Evolutionary conservation across 2,329 filamentous ascomycete genomes (phyloP).

Genomic region (Coniochaeta ligniaria): DNA sequence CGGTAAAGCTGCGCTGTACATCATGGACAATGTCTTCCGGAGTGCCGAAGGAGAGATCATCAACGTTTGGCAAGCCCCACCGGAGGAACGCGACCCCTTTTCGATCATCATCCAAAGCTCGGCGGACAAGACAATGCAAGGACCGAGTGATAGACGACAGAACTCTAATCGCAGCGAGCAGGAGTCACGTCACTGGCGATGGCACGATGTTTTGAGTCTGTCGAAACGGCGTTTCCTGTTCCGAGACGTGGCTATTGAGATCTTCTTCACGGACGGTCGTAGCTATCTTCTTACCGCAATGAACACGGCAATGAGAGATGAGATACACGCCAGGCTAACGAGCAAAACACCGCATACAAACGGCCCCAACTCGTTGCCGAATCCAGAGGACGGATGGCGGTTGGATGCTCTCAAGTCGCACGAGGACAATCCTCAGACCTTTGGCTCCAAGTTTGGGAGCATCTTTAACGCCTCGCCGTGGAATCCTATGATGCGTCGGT

Average conservation of each 20-base stretch:
- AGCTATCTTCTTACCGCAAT: slow-evolving; percentile 90
- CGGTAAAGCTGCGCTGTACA: slow-evolving; percentile 85
- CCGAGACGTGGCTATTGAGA: slow-evolving; percentile 90
- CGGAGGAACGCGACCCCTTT: slow-evolving; percentile 90
- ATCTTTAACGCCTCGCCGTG: slow-evolving; percentile 80
- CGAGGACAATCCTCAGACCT: slow-evolving; percentile 51
- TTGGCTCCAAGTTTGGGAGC: slow-evolving; percentile 85
- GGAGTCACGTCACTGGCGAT: slow-evolving; percentile 84
- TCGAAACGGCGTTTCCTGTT: slow-evolving; percentile 95
- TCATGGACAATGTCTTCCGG: slow-evolving; percentile 96
- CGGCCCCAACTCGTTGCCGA: slow-evolving; percentile 59
- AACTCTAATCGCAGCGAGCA: slow-evolving; percentile 58
- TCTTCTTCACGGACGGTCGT: slow-evolving; percentile 94
- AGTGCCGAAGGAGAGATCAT: slow-evolving; percentile 93
- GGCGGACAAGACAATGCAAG: slow-evolving; percentile 26
- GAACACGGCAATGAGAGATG: slow-evolving; percentile 66
- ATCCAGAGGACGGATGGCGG: slow-evolving; percentile 86
- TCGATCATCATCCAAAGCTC: slow-evolving; percentile 83
- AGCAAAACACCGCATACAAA: slow-evolving; percentile 75
- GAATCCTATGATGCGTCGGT: slow-evolving; percentile 80
- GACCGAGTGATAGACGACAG: slow-evolving; percentile 30
- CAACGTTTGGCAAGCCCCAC: slow-evolving; percentile 87
- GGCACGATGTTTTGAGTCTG: slow-evolving; percentile 89
- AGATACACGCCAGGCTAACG: slow-evolving; percentile 69
- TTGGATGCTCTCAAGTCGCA: slow-evolving; percentile 72